Evolutionary conservation across 2,329 filamentous ascomycete genomes (phyloP), one percentile per base, ranked within the genome.

Genomic region (Dissoconium aciculare): DNA sequence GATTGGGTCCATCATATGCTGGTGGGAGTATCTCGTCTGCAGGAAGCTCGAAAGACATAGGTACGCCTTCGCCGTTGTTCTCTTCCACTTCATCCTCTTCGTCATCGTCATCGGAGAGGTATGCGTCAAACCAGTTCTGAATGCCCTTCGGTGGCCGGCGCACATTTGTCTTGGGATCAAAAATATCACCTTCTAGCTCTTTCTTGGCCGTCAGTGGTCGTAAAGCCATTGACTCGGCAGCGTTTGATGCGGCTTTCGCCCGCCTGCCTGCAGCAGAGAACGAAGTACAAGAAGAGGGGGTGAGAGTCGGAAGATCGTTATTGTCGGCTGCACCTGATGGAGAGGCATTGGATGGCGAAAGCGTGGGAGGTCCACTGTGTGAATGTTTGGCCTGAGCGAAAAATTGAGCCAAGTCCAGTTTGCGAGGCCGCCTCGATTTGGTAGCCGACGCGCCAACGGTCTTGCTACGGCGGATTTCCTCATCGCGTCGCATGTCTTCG

Each of bases 61-160:
- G 36, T 3, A 34, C 5, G 5, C 14, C 27, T 14, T 37, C 35
- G 10, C 37, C 33, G 31, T 38, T 35, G 3, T 50, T 45, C 16
- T 49, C 46, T 12, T 47, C 46, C 3, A 32, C 34, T 4, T 28
- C 31, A 15, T 38, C 31, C 5, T 34, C 38, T 8, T 33, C 33
- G 11, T 37, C 36, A 2, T 36, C 35, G 4, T 51, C 49, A 4
- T 47, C 46, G 15, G 49, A 44, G 13, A 40, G 25, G 25, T 35
- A 46, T 3, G 54, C 62, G 33, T 66, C 62, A 34, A 66, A 66
- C 62, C 62, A 66, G 36, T 66, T 58, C 36, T 63, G 51, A 15
- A 63, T 60, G 5, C 62, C 62, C 28, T 57, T 60, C 4, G 61
- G 61, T 11, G 62, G 62, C 17, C 60, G 50, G 19, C 59, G 51